Base-by-base conservation (phyloP, 1,284 basidiomycete species). In the Ganoderma lingzhi region DNA sequence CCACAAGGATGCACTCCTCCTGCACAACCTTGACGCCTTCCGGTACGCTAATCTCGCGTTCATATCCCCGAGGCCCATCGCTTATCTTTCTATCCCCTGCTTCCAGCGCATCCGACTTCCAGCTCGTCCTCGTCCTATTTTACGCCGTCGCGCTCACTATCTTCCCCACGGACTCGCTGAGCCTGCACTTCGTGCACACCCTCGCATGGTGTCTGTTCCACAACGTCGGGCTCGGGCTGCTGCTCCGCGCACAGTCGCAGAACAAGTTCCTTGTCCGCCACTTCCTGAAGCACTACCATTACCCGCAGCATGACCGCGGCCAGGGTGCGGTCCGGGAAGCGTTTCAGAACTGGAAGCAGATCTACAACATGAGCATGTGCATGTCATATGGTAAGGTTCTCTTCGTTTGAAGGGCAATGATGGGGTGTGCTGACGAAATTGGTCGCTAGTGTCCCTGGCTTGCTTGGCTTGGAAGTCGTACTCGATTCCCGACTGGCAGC, bases 311-410 rank as follows among this genome's bases (percentile, higher is more conserved):
- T 71, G 87, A 90, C 71, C 85, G 83, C 45, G 84, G 89, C 63
- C 81, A 88, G 78, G 89, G 90, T 64, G 96, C 96, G 0, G 89
- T 97, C 14, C 87, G 91, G 62, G 97, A 99, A 79, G 95, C 97
- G 0, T 99, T 99, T 77, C 85, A 87, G 42, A 97, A 97, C 80
- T 99, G 97, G 96, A 99, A 99, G 82, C 87, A 87, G 6, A 87
- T 95, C 45, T 99, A 97, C 81, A 99, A 99, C 80, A 83, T 96
- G 79, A 96, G 93, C 78, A 86, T 97, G 83, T 93, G 93, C 78
- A 98, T 99, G 96, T 97, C 93, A 9, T 98, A 98, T 80, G 90
- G 95, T 95, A 73, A 60, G 19, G n/a, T n/a, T 35, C 42, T 39
- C 4, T 44, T 14, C 15, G 2, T 30, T 63, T 63, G 30, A 42